Conservation (phyloP, 2,329 filamentous ascomycete species). For the Ophiostoma perfectum region DNA sequence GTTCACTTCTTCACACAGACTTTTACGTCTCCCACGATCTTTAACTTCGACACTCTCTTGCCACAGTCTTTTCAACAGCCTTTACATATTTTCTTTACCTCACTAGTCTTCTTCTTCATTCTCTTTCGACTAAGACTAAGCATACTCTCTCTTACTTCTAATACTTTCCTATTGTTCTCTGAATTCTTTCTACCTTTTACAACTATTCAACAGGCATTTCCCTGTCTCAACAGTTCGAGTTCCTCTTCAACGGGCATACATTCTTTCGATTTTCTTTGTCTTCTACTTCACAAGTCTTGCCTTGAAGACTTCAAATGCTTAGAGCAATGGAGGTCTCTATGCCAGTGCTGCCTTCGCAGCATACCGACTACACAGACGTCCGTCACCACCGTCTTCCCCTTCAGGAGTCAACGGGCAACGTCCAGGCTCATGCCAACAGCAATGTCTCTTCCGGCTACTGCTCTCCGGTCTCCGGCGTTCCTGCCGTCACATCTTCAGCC, state of each 20-base stretch:
- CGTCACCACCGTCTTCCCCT: slow-evolving; percentile 46
- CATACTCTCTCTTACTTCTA: not conserved
- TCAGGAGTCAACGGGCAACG: slow-evolving; percentile 49
- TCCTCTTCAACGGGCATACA: not conserved
- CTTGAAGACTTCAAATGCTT: slow-evolving; percentile 12
- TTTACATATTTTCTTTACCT: slow-evolving; percentile 12
- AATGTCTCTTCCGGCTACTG: slow-evolving; percentile 40
- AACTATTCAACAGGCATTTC: not conserved
- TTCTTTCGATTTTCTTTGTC: slow-evolving; percentile 11
- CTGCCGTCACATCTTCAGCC: slow-evolving; percentile 20
- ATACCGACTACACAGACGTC: slow-evolving; percentile 40
- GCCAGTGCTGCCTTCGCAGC: slow-evolving; percentile 48
- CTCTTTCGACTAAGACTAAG: slow-evolving; percentile 3
- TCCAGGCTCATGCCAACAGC: slow-evolving; percentile 35
- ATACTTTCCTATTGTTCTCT: slow-evolving; percentile 22
- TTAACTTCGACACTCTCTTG: slow-evolving; percentile 15
- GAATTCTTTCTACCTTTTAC: not conserved
- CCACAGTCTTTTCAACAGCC: not conserved
- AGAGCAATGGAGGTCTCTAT: slow-evolving; percentile 39
- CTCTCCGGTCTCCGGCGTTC: slow-evolving; percentile 32
- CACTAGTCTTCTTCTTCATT: slow-evolving; percentile 9
- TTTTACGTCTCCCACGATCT: not conserved
- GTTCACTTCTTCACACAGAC: slow-evolving; percentile 13
- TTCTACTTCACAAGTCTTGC: slow-evolving; percentile 7
- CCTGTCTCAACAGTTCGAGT: not conserved